Percentiles rank a stretch among this genome's conserved stretches.
phyloP scores from a whole-genome alignment of 2,329 filamentous ascomycete genomes.

The Dryadomyces quercus-mongolicae region DNA sequence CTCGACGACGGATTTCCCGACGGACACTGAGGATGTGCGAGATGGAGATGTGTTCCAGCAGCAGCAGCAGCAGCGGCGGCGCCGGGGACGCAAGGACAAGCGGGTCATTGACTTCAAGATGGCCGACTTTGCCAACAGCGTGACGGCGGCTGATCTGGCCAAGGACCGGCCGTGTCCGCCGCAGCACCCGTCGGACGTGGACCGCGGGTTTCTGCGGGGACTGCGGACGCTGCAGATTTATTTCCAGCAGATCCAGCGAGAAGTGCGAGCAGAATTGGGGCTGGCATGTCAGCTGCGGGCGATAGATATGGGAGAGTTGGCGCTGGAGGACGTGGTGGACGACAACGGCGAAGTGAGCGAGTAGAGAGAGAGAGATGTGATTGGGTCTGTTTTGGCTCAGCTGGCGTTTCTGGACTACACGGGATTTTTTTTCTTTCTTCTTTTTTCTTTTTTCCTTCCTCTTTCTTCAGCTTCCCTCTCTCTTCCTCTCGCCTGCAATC shows the following conservation, averaged over 20 bases:
- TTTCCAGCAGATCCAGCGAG: conserved; percentile 76
- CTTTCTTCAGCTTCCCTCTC: neutral
- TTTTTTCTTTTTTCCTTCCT: neutral
- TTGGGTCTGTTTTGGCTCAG: neutral
- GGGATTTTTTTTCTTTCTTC: neutral
- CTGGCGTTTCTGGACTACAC: neutral
- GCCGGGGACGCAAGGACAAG: conserved; percentile 30
- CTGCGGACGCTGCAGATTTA: conserved; percentile 68
- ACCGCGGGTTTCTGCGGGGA: conserved; percentile 81
- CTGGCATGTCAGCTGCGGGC: conserved; percentile 17
- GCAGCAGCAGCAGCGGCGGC: conserved; percentile 13
- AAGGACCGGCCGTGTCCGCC: conserved; percentile 62
- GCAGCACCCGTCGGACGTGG: conserved; percentile 64
- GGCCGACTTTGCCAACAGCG: conserved; percentile 95
- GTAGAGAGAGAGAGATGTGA: conserved; percentile 7
- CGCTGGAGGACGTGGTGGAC: conserved; percentile 7
- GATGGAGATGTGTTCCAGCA: conserved; percentile 13
- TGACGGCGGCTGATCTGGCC: conserved; percentile 71
- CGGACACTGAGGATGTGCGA: conserved; percentile 39
- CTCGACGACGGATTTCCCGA: conserved; percentile 46
- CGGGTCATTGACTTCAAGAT: conserved; percentile 83
- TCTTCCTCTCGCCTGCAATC: neutral
- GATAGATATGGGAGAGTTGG: neutral
- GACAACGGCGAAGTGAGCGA: conserved; percentile 21
- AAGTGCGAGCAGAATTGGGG: conserved; percentile 48